Evolutionary conservation across 108 stramenopile species (phyloP).

Genomic region (Fragilariopsis cylindrus): DNA sequence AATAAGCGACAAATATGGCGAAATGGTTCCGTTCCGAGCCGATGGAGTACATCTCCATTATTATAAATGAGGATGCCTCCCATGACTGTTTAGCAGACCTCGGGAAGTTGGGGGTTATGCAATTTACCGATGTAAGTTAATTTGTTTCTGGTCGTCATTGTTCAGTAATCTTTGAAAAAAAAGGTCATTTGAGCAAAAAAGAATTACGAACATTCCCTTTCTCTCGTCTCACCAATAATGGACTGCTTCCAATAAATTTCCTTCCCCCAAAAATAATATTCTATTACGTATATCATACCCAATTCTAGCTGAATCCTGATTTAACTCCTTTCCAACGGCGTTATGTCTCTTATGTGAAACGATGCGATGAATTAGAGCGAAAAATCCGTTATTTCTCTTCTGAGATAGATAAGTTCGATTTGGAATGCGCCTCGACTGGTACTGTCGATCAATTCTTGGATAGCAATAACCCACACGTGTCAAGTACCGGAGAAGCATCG

Average conservation of each 20-base stretch:
- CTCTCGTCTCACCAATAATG: too few relatives aligned
- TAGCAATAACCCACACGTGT: conserved; percentile 31
- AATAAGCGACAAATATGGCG: conserved; percentile 66
- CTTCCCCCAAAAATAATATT: background rate
- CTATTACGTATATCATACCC: background rate
- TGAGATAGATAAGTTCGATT: conserved; percentile 91
- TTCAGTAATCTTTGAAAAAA: background rate
- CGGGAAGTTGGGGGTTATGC: conserved; percentile 90
- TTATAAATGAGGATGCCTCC: conserved; percentile 96
- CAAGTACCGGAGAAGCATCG: conserved; percentile 40
- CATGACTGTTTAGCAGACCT: conserved; percentile 92
- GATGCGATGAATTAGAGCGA: conserved; percentile 98
- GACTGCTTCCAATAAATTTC: too few relatives aligned
- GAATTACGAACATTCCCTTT: too few relatives aligned
- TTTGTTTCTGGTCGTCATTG: conserved; percentile 7
- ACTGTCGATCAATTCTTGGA: conserved; percentile 64
- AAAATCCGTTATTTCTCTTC: conserved; percentile 91
- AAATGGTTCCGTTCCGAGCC: conserved; percentile 98
- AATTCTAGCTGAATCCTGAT: conserved; percentile 88
- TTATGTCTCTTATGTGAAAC: conserved; percentile 95
- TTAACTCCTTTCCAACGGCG: conserved; percentile 98
- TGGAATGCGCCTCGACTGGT: conserved; percentile 71
- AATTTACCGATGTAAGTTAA: conserved; percentile 93
- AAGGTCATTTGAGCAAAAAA: background rate
- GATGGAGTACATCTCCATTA: conserved; percentile 98